These are phyloP conservation scores for Penicillium verrucosum DNA, from an alignment of 2,329 filamentous ascomycete species.

Conservation along the genomic window DNA sequence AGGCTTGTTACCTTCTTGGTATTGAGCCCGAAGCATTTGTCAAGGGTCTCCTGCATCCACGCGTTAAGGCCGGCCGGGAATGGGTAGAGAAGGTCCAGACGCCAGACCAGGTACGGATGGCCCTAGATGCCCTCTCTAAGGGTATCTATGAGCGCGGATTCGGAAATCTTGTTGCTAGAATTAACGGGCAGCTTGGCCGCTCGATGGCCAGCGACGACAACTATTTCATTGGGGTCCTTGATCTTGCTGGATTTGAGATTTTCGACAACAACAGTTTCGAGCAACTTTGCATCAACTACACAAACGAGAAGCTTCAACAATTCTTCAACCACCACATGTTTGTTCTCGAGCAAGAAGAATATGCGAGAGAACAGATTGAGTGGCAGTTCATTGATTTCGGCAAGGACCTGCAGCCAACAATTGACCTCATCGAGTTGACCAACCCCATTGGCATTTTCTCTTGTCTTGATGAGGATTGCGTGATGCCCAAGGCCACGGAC, in stretches of 20 bases:
- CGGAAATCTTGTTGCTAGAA: constrained; percentile 83
- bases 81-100: constrained; percentile 99
- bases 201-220: constrained; percentile 81
- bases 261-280: constrained; percentile 99
- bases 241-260: constrained; percentile 99
- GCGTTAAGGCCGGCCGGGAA: constrained; percentile 90
- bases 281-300: constrained; percentile 99
- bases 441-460: constrained; percentile 99
- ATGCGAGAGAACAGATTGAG: constrained; percentile 94
- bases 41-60: constrained; percentile 83
- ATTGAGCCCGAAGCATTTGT: constrained; percentile 82
- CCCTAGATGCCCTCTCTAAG: constrained; percentile 88
- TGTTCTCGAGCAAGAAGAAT: constrained; percentile 96
- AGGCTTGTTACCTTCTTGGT: constrained; percentile 78
- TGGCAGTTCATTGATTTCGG: constrained; percentile 99
- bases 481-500: constrained; percentile 98
- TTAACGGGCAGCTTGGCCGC: constrained; percentile 87
- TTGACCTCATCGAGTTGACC: constrained; percentile 90
- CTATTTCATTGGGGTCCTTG: constrained; percentile 93
- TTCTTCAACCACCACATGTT: constrained; percentile 99
- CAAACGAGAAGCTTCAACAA: constrained; percentile 97
- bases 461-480: constrained; percentile 93
- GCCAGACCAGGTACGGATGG: constrained; percentile 87
- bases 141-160: constrained; percentile 97
- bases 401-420: constrained; percentile 92